Conservation (phyloP, 768 basidiomycete genomes). For the Boletus insuetus region DNA sequence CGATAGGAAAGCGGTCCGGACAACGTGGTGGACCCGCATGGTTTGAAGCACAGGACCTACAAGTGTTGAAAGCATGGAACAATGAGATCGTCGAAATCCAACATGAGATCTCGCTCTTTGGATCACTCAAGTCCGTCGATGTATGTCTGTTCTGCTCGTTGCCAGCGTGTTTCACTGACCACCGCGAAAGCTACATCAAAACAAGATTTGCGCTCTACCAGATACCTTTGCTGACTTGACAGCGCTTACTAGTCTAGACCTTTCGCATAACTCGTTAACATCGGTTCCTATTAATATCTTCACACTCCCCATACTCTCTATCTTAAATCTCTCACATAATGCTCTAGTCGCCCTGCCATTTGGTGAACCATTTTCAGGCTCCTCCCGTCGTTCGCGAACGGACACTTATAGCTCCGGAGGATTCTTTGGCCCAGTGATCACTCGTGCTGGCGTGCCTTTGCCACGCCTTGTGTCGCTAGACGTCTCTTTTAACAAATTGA, state of each 20-base stretch:
- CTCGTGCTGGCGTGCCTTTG: constrained; percentile 60
- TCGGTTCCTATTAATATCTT: constrained; percentile 63
- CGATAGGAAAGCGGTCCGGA: constrained; percentile 37
- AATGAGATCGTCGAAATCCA: constrained; percentile 80
- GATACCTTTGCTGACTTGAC: constrained; percentile 66
- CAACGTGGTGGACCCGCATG: constrained; percentile 55
- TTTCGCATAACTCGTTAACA: constrained; percentile 69
- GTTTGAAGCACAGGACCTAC: constrained; percentile 81
- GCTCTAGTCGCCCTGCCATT: constrained; percentile 59
- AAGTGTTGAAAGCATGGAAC: constrained; percentile 72
- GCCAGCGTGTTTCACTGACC: background rate
- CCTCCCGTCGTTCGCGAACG: constrained; percentile 19
- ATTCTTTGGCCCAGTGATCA: constrained; percentile 64
- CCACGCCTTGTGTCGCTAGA: constrained; percentile 65
- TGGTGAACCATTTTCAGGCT: constrained; percentile 49
- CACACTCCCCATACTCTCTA: constrained; percentile 62
- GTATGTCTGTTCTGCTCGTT: constrained; percentile 41
- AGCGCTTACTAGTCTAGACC: constrained; percentile 62
- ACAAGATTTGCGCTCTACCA: constrained; percentile 62
- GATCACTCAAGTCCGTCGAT: constrained; percentile 76
- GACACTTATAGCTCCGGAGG: constrained; percentile 40
- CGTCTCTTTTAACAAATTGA: constrained; percentile 65
- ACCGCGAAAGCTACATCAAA: constrained; percentile 63
- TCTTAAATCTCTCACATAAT: constrained; percentile 73
- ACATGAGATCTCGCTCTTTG: constrained; percentile 80